Conservation (phyloP, 768 basidiomycete species). For the Boletus fagicola region DNA sequence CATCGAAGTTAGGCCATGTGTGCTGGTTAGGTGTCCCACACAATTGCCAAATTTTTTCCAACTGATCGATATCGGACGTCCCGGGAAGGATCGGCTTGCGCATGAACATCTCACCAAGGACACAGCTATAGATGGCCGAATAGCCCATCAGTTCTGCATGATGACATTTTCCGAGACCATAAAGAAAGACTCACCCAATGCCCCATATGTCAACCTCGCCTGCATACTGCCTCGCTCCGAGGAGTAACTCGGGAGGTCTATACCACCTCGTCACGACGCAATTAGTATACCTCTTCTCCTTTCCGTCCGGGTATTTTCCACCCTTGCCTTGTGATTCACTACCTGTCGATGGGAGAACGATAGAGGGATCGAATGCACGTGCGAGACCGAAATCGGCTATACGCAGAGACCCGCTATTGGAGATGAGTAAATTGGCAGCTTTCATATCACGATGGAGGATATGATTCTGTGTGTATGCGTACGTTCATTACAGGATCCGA, state of each 20-base stretch:
- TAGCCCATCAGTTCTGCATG: neutral
- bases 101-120: conserved; percentile 95
- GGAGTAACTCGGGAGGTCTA: conserved; percentile 85
- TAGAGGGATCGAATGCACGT: conserved; percentile 63
- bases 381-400: conserved; percentile 98
- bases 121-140: conserved; percentile 56
- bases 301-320: conserved; percentile 40
- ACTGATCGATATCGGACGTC: conserved; percentile 85
- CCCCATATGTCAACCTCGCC: conserved; percentile 98
- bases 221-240: conserved; percentile 87
- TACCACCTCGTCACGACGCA: conserved; percentile 97
- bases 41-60: conserved; percentile 85
- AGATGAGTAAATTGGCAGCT: conserved; percentile 93
- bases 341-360: conserved; percentile 32
- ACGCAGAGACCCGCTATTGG: conserved; percentile 76
- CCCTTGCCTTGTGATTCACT: conserved; percentile 21
- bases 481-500: conserved; percentile 7
- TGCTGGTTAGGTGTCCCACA: conserved; percentile 87
- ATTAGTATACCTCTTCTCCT: conserved; percentile 83
- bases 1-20: conserved; percentile 75
- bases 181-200: conserved; percentile 63
- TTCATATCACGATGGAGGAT: conserved; percentile 99
- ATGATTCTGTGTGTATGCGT: conserved; percentile 62
- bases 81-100: conserved; percentile 86
- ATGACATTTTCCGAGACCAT: neutral